Base-by-base conservation (phyloP, 441 rosid species). In the Gossypium schwendimanii region DNA sequence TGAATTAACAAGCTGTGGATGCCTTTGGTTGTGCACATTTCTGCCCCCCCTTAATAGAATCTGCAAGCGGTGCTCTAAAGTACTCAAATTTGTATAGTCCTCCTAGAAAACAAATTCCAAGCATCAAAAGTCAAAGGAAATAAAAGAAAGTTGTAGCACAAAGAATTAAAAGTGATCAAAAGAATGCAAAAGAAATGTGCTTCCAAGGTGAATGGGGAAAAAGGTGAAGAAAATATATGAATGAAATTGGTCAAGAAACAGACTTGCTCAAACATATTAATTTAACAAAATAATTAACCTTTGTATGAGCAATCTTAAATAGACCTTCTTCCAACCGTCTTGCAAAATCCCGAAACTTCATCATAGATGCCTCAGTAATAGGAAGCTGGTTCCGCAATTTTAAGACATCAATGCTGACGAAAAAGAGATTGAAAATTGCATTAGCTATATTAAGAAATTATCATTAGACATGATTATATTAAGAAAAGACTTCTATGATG, bases 251-350 rank as follows among this genome's bases (percentile, higher is more conserved):
- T 20, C 28, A 45, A 65, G 41, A 53, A 6, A 75, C 23, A 26
- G 8, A 61, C 58, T 59, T 49, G 3, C 24, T 65, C 18, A n/a
- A 47, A 65, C 20, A 65, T 65, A 65, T 6, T 14, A 67, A 59
- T 20, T 57, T 8, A 9, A 53, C 12, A 65, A 20, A 75, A 70
- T 62, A 26, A 62, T 44, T 73, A 74, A 93, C 99, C 99, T 89
- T 86, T 33, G 94, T 64, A 49, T n/a, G 80, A 50, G 99, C 98
- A 53, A 53, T 50, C 84, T 86, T 94, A 77, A 92, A 92, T 20
- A 96, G 80, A 66, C 98, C 95, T 75, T 94, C 98, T 80, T 96
- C 99, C 68, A 94, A 79, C 63, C 99, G 97, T 82, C 84, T 96
- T 62, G 91, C 89, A 64, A 92, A 76, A 76, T 90, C 98, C 83